Evolutionary conservation across 306 rosid species (phyloP), one percentile per base, ranked within the genome.

Genomic region (Begonia peltatifolia): DNA sequence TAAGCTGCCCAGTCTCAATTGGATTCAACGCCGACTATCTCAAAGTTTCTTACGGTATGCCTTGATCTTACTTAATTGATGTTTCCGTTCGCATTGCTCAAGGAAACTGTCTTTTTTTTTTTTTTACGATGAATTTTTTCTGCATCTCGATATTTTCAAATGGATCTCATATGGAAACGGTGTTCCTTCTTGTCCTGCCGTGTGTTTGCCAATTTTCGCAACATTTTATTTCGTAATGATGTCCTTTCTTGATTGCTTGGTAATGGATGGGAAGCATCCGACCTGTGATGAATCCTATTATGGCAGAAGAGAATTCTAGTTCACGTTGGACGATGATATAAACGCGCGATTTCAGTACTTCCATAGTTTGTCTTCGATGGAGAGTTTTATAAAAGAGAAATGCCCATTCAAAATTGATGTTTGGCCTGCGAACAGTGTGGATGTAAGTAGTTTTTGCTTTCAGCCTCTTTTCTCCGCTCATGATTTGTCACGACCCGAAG

Each of bases 191-290:
- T 30, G 38, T 6, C 38, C 38, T 30, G 8, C 1, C 38, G 9
- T 5, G 8, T 30, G 38, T 30, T 30, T 30, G 38, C 2, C 8
- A 30, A 30, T 30, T 5, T 5, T 30, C 6, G 38, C 38, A 30
- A 30, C 1, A 0, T 30, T 30, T 30, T 30, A 30, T 6, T 25
- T 25, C 35, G 6, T 25, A 25, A 3, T 6, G 35, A 25, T 7
- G 38, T 30, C 5, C 6, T 30, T 30, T 30, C 8, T 9, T 50
- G 42, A 30, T 71, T 44, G 57, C 43, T 55, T 54, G 36, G 41
- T 56, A 67, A 65, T 65, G 81, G 99, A 90, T 74, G 99, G 88
- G 50, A 90, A 86, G 82, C 99, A 90, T 68, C 99, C 95, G 20
- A 92, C 73, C 18, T 83, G 86, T 53, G 87, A 86, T 57, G 67